Base-by-base conservation (phyloP, 495 filamentous ascomycete genomes). In the Tetracladium setigerum region DNA sequence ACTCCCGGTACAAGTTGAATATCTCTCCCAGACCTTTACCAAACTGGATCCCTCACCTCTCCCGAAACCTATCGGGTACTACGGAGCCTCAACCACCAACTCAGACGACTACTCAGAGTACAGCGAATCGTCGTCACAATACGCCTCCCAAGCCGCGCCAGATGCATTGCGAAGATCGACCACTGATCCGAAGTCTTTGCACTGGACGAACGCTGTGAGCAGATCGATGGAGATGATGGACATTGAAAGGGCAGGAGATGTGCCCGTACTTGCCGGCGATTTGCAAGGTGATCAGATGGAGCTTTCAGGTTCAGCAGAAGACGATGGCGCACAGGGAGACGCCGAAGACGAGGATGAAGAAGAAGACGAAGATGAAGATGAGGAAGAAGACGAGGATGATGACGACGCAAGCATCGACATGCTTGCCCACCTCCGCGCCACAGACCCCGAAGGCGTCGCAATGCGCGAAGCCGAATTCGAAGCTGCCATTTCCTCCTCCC, bases 1-100 rank as follows among this genome's bases (percentile, higher is more conserved):
- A 2, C 39, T 44, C 11, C 46, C 46, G 0, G 41, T 71, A 4
- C 47, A 63, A 38, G 66, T 69, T 30, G 53, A 70, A 46, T 68
- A 73, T 24, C 6, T 72, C 1, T 46, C 49, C 0, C 55, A 47
- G 6, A 53, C 49, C 18, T 35, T 69, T 13, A 53, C 43, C 13
- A 53, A 49, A 12, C 48, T 76, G 2, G 51, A 63, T 11, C 72
- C 72, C 7, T 62, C 65, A 1, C 50, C 60, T 15, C 60, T 77
- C 0, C 73, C 73, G 5, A 66, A 69, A 0, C 65, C 73, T 6
- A 54, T 41, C 11, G 41, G 38, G 7, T 57, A 50, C 30, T 53
- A 45, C 35, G 37, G 19, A 10, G 16, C 33, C 15, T 18, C 30
- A 9, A 33, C 42, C 12, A 33, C 42, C 12, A 43, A 62, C 5